Evolutionary conservation across 352 stramenopile genomes (phyloP).

Genomic region (Phytophthora europaea): DNA sequence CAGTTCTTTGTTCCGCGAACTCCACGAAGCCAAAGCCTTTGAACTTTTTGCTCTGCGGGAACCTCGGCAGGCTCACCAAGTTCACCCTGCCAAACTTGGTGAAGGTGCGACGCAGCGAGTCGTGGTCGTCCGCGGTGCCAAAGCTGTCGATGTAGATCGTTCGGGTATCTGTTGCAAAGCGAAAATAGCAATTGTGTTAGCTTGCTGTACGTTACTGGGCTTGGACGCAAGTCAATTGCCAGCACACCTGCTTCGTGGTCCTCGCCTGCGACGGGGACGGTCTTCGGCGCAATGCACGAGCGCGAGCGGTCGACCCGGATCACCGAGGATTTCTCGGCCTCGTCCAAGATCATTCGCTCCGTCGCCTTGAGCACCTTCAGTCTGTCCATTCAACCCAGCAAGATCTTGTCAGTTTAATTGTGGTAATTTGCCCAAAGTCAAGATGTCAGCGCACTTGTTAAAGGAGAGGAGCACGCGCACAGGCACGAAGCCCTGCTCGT

Average conservation of each 20-base stretch:
- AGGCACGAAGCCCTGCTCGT: conserved; percentile 68
- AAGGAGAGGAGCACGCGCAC: conserved; percentile 74
- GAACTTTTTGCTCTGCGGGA: conserved; percentile 70
- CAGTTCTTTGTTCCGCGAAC: conserved; percentile 55
- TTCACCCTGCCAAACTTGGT: conserved; percentile 78
- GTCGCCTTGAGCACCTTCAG: conserved; percentile 69
- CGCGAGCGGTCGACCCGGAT: conserved; percentile 55
- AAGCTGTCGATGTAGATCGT: conserved; percentile 88
- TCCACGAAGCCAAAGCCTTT: conserved; percentile 90
- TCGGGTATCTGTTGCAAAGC: conserved; percentile 40
- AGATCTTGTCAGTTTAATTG: neutral
- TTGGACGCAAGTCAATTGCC: neutral
- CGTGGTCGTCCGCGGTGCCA: conserved; percentile 63
- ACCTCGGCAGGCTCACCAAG: conserved; percentile 81
- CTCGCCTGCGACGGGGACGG: conserved; percentile 36
- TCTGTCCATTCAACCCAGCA: conserved; percentile 15
- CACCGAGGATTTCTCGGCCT: conserved; percentile 58
- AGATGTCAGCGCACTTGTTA: conserved; percentile 51
- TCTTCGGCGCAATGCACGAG: conserved; percentile 57
- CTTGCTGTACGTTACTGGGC: neutral
- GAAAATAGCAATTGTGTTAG: neutral
- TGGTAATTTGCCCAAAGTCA: neutral
- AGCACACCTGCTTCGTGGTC: conserved; percentile 34
- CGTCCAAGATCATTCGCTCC: conserved; percentile 66
- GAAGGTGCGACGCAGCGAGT: conserved; percentile 69